Conservation (phyloP, 73 alveolate genomes). For the Blepharisma japonicum region DNA sequence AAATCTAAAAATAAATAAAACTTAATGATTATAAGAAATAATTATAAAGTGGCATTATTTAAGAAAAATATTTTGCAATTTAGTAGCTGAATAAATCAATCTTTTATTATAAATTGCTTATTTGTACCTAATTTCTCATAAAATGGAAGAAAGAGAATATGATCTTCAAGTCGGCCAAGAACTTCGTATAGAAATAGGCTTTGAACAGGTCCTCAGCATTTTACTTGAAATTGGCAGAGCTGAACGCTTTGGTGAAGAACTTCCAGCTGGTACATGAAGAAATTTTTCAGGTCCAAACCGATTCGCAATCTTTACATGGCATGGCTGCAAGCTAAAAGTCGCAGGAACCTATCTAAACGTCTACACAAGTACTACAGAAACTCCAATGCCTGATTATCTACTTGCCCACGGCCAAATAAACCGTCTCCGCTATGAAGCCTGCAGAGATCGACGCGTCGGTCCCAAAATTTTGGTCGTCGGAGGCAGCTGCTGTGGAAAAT, state of each 20-base stretch:
- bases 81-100: no score
- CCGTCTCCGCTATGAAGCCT: constrained; percentile 59
- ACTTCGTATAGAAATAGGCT: constrained; percentile 37
- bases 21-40: no score
- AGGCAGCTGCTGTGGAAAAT: constrained; percentile 63
- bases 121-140: not conserved
- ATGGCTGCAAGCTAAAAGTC: constrained; percentile 60
- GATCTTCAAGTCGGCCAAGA: constrained; percentile 31
- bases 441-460: constrained; percentile 51
- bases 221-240: constrained; percentile 74
- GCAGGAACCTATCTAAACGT: constrained; percentile 51
- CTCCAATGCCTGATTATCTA: constrained; percentile 70
- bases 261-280: constrained; percentile 68
- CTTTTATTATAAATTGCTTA: no score
- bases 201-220: constrained; percentile 33
- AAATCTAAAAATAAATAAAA: no score
- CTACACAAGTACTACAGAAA: constrained; percentile 49
- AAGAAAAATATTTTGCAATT: no score
- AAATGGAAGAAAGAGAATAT: constrained; percentile 25
- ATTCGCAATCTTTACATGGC: constrained; percentile 81
- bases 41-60: no score
- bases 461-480: constrained; percentile 86
- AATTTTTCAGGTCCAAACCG: constrained; percentile 63
- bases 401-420: constrained; percentile 64
- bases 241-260: constrained; percentile 80